Percentiles rank a stretch among this genome's conserved stretches.
Evolutionary conservation across 129 eudicot genomes (phyloP).

Genomic region (Flaveria bidentis): DNA sequence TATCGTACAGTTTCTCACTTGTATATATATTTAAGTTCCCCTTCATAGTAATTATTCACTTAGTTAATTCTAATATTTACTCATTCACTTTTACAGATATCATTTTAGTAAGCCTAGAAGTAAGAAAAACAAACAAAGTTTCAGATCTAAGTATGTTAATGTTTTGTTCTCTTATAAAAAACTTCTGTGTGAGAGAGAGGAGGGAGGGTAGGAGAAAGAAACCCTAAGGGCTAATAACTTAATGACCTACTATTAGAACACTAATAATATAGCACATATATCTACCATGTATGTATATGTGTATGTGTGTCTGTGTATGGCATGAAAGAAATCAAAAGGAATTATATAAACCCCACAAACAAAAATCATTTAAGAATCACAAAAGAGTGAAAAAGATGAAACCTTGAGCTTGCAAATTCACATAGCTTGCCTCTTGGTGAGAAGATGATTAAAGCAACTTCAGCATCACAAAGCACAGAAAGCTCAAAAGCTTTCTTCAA

Average conservation of each 20-base stretch:
- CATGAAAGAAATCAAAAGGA: constrained; percentile 17
- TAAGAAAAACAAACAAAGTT: constrained; percentile 14
- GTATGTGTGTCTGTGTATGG: background rate
- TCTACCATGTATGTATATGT: background rate
- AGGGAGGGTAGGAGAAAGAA: constrained; percentile 12
- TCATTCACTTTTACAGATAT: too few relatives aligned
- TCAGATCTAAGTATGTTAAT: constrained; percentile 24
- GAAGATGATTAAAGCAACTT: constrained; percentile 80
- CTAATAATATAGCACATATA: background rate
- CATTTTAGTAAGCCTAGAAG: background rate
- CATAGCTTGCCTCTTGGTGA: constrained; percentile 89
- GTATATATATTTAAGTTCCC: too few relatives aligned
- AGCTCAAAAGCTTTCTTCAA: constrained; percentile 87
- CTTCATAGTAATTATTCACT: too few relatives aligned
- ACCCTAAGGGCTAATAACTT: constrained; percentile 9
- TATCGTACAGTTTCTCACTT: too few relatives aligned
- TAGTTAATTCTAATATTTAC: too few relatives aligned
- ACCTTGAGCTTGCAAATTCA: constrained; percentile 94
- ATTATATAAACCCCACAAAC: background rate
- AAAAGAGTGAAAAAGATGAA: constrained; percentile 30
- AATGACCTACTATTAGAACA: constrained; percentile 13
- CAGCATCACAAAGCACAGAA: constrained; percentile 90
- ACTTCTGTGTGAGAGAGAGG: background rate
- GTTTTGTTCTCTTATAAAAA: background rate
- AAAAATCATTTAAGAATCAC: constrained; percentile 22